A percentile compares a stretch with the other conserved stretches of the same genome.
These are phyloP conservation scores for Malus hybrid DNA, from an alignment of 331 rosid genomes.

Conservation along the genomic window DNA sequence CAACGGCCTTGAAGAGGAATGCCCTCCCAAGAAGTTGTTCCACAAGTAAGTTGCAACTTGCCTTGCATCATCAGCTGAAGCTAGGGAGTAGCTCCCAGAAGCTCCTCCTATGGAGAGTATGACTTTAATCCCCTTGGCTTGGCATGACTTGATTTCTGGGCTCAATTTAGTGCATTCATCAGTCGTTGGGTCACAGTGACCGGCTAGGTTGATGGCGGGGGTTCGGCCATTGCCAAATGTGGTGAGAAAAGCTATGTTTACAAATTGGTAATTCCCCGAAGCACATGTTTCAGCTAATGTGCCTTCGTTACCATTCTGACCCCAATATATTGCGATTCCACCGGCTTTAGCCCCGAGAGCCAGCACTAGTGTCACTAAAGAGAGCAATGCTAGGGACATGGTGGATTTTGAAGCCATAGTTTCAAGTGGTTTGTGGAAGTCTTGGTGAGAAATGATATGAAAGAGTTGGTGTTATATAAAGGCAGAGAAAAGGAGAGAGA, in stretches of 20 bases:
- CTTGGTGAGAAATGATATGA: background rate
- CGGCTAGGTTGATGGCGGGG: conserved; percentile 35
- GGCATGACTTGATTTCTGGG: conserved; percentile 29
- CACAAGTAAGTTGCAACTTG: conserved; percentile 23
- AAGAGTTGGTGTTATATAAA: background rate
- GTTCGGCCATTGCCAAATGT: conserved; percentile 27
- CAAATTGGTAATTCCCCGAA: conserved; percentile 31
- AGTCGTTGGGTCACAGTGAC: conserved; percentile 23
- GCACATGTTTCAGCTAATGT: conserved; percentile 28
- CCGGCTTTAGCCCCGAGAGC: conserved; percentile 2
- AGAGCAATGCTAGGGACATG: background rate
- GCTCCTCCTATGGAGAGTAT: conserved; percentile 47
- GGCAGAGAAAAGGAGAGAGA: background rate
- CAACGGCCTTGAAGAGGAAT: conserved; percentile 22
- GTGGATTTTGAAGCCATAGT: background rate
- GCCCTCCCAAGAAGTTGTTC: conserved; percentile 46
- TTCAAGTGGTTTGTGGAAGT: background rate
- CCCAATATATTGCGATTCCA: conserved; percentile 41
- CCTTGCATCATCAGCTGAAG: conserved; percentile 32
- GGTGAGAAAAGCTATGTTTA: conserved; percentile 36
- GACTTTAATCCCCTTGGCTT: conserved; percentile 26
- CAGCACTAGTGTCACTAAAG: background rate
- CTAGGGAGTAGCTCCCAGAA: conserved; percentile 14
- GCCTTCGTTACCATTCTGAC: conserved; percentile 29
- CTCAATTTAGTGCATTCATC: conserved; percentile 6